Evolutionary conservation across 345 rosid genomes (phyloP).

Genomic region (Populus euphratica): DNA sequence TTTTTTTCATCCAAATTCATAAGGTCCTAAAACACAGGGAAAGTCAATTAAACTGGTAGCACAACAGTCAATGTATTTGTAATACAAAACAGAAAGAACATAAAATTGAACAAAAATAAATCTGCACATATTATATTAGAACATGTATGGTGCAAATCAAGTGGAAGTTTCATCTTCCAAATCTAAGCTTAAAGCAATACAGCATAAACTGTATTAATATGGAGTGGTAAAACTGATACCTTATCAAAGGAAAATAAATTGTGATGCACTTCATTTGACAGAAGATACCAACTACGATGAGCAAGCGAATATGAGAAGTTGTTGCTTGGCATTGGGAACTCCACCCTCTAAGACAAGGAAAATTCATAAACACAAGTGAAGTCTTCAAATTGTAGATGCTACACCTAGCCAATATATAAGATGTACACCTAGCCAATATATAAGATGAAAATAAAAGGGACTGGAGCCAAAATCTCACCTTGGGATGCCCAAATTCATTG

Average conservation of each 20-base stretch:
- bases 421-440: background rate
- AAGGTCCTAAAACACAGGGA: conserved; percentile 52
- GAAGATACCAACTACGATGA: conserved; percentile 75
- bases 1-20: conserved; percentile 76
- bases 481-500: conserved; percentile 95
- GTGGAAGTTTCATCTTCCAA: background rate
- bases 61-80: conserved; percentile 6
- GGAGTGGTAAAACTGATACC: conserved; percentile 33
- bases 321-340: conserved; percentile 88
- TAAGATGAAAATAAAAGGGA: background rate
- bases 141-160: background rate
- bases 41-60: background rate
- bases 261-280: conserved; percentile 53
- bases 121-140: background rate
- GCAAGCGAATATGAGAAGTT: conserved; percentile 81
- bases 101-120: background rate
- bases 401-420: background rate
- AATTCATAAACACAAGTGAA: conserved; percentile 24
- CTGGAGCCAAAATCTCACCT: conserved; percentile 38
- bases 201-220: background rate
- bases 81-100: background rate
- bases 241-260: conserved; percentile 73
- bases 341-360: conserved; percentile 61
- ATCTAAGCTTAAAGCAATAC: background rate
- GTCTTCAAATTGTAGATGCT: background rate